Percentiles rank a stretch among this genome's conserved stretches.
phyloP scores from a whole-genome alignment of 352 stramenopile species.

The Pythium volutum region DNA sequence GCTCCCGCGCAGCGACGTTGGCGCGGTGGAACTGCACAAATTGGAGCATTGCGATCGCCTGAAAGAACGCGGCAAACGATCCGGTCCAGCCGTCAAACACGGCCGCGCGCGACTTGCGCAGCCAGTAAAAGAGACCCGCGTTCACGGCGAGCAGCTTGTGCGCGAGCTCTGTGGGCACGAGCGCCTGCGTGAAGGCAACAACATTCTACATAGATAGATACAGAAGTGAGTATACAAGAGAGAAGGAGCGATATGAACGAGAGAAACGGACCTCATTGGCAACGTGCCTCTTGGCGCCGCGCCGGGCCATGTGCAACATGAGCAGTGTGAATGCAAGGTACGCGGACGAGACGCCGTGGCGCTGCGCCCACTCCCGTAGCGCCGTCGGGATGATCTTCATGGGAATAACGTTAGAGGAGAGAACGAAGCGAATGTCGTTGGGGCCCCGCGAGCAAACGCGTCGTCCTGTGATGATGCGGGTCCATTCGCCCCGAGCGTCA shows the following conservation, averaged over 20 bases:
- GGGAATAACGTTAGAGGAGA: neutral
- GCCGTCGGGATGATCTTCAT: slow-evolving; percentile 29
- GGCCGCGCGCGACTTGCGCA: slow-evolving; percentile 37
- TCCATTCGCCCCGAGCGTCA: neutral
- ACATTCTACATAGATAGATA: slow-evolving; percentile 14
- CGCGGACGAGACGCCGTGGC: slow-evolving; percentile 23
- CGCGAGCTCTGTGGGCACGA: slow-evolving; percentile 58
- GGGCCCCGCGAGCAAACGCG: neutral
- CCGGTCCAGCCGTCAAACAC: slow-evolving; percentile 50
- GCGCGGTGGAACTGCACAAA: slow-evolving; percentile 34
- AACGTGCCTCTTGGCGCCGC: slow-evolving; percentile 23
- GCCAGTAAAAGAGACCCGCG: slow-evolving; percentile 37
- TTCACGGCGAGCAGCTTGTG: slow-evolving; percentile 57
- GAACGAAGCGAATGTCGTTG: neutral
- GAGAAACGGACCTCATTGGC: slow-evolving; percentile 18
- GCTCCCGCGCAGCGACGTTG: slow-evolving; percentile 45
- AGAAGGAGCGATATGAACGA: neutral
- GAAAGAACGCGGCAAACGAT: slow-evolving; percentile 40
- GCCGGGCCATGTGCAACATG: slow-evolving; percentile 28
- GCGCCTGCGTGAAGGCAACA: slow-evolving; percentile 51
- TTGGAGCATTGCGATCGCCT: slow-evolving; percentile 44
- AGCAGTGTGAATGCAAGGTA: slow-evolving; percentile 27
- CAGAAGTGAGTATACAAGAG: neutral
- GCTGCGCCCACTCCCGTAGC: slow-evolving; percentile 13
- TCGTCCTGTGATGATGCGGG: neutral